A percentile compares a stretch with the other conserved stretches of the same genome.
Evolutionary conservation across 176 grass and related monocot genomes (phyloP).

Genomic region (Carex kokanica): DNA sequence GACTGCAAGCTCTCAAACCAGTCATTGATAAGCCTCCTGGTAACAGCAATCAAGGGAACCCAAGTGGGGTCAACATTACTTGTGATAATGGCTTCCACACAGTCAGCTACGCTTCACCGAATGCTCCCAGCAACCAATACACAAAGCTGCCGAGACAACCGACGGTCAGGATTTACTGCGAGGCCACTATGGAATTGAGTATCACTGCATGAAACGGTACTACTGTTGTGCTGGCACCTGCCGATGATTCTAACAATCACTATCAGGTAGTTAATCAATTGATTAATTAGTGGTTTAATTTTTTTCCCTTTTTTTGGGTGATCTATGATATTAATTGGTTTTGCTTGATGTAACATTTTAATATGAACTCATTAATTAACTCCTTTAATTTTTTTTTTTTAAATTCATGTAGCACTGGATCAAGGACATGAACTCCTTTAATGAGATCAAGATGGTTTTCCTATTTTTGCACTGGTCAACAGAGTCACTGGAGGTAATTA

Average conservation of each 20-base stretch:
- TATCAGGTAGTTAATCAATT: no score
- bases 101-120: background rate
- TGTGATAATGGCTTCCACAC: background rate
- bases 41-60: no score
- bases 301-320: no score
- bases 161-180: constrained; percentile 4
- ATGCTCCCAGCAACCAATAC: background rate
- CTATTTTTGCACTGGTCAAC: background rate
- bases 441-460: background rate
- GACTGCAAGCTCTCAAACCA: background rate
- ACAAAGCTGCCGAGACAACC: background rate
- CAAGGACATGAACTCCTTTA: background rate
- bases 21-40: no score
- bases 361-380: no score
- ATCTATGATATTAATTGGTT: no score
- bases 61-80: no score
- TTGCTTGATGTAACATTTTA: no score
- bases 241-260: background rate
- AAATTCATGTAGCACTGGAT: background rate
- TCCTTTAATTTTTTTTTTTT: no score
- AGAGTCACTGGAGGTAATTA: background rate
- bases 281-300: no score
- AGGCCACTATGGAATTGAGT: background rate
- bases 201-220: background rate
- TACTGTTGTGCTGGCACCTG: background rate